These are phyloP conservation scores for Arthrinium puccinioides DNA, from an alignment of 2,329 filamentous ascomycete species.

Conservation along the genomic window DNA sequence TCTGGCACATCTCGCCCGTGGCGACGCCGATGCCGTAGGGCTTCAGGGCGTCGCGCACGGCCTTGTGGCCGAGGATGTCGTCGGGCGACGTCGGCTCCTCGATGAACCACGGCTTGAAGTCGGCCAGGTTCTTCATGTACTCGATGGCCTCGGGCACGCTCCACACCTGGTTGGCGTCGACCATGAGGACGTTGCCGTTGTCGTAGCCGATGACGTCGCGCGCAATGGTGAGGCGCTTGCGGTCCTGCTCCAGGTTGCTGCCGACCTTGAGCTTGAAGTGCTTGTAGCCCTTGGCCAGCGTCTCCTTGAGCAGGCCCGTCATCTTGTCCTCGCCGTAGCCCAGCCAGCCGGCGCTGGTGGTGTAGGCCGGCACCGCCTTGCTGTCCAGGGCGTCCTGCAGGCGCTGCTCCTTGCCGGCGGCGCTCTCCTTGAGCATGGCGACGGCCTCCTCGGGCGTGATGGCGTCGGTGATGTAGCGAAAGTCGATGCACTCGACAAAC, in stretches of 20 bases:
- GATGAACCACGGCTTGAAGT: conserved; percentile 90
- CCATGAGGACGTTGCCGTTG: conserved; percentile 78
- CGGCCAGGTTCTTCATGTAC: conserved; percentile 75
- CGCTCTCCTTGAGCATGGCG: conserved; percentile 57
- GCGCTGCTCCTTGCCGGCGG: conserved; percentile 62
- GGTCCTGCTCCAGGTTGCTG: conserved; percentile 63
- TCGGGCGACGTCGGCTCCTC: conserved; percentile 90
- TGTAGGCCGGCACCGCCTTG: conserved; percentile 81
- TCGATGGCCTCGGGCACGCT: conserved; percentile 81
- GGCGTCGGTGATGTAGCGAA: conserved; percentile 91
- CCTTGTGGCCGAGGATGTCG: conserved; percentile 82
- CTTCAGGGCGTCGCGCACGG: conserved; percentile 71
- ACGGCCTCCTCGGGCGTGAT: conserved; percentile 80
- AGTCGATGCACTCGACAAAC: conserved; percentile 83
- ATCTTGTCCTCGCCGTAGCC: conserved; percentile 86
- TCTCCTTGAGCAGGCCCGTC: conserved; percentile 66
- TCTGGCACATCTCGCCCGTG: conserved; percentile 93
- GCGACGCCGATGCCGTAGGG: conserved; percentile 75
- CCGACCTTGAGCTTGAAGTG: conserved; percentile 94
- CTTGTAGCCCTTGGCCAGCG: conserved; percentile 66
- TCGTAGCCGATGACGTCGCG: conserved; percentile 77
- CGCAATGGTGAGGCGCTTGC: conserved; percentile 63
- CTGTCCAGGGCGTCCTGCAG: conserved; percentile 66
- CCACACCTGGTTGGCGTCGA: conserved; percentile 92
- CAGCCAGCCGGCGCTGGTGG: conserved; percentile 86